Base-by-base conservation (phyloP, 306 rosid genomes). In the Lablab purpureus region DNA sequence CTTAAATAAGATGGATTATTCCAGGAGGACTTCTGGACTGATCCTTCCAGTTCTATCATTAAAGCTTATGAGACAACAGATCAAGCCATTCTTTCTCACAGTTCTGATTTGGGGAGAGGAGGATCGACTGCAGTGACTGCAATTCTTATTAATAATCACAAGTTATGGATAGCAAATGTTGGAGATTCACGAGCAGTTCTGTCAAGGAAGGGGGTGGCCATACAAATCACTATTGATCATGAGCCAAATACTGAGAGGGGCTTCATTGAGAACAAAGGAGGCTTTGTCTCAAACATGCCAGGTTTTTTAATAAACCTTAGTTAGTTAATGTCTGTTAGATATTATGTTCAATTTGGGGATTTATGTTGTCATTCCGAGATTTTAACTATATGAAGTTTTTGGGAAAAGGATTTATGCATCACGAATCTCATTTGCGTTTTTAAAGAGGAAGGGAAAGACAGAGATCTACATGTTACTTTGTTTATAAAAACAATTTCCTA, bases 231-330 rank as follows among this genome's bases (percentile, higher is more conserved):
- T 14, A 41, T 46, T 74, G 98, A 94, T 84, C 98, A 91, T 10
- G 97, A 94, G 79, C 97, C 96, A 36, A 91, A 94, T 83, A 87
- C 96, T 30, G 98, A 91, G 81, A 88, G 96, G 51, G 84, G 86
- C 74, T 84, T 89, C 81, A 91, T 94, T 5, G 97, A 91, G 86
- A 77, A 88, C 84, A 92, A 81, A 87, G 98, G 98, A 0, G 97
- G 98, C 74, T 94, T 94, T 76, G 97, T 94, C 85, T 94, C 97
- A 40, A 94, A 94, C 86, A 87, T 94, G 92, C 96, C 98, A 94
- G 98, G 98, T 94, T 84, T 34, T 58, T 79, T 52, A 5, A 76
- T 71, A 55, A 80, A 75, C 77, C 82, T 70, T 78, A 25, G 63
- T 45, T 40, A 68, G 43, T 71, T 45, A 21, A 27, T 76, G 15